Conservation (phyloP, 2,329 filamentous ascomycete species). For the Alternaria panax region DNA sequence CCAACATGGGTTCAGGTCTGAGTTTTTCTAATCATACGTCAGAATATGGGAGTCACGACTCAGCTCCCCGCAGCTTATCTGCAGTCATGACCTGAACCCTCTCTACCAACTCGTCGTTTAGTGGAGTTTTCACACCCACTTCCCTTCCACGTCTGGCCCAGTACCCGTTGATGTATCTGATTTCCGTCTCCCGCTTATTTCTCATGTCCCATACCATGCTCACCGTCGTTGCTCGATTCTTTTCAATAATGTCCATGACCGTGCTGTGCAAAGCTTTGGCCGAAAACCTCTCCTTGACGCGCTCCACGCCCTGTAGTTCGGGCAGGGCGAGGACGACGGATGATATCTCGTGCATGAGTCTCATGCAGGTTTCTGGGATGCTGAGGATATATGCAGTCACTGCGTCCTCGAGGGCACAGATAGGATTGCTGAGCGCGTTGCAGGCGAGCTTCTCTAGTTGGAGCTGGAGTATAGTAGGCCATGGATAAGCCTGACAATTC, state of each 20-base stretch:
- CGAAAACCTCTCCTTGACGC: constrained; percentile 6
- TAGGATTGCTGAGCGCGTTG: constrained; percentile 13
- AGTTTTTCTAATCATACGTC: background rate
- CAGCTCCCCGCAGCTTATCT: background rate
- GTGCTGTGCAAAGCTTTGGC: background rate
- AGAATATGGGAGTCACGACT: background rate
- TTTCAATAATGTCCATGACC: constrained; percentile 4
- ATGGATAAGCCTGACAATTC: background rate
- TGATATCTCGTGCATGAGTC: constrained; percentile 12
- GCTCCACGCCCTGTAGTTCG: constrained; percentile 4
- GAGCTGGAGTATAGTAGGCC: constrained; percentile 1
- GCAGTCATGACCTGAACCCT: constrained; percentile 4
- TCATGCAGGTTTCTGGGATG: constrained; percentile 7
- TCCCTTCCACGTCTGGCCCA: constrained; percentile 9
- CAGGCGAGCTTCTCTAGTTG: constrained; percentile 2
- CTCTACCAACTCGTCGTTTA: constrained; percentile 12
- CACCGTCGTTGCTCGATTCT: background rate
- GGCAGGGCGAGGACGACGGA: constrained; percentile 10
- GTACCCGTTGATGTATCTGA: constrained; percentile 12
- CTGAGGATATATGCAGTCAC: constrained; percentile 8
- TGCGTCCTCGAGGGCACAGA: constrained; percentile 12
- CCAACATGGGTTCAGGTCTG: background rate
- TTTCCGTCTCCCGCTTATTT: constrained; percentile 4
- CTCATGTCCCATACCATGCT: constrained; percentile 15
- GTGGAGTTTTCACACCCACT: constrained; percentile 7